Percentiles rank a stretch among this genome's conserved stretches.
These are phyloP conservation scores for Juncus effusus DNA, from an alignment of 176 grass and related monocot species.

Conservation along the genomic window DNA sequence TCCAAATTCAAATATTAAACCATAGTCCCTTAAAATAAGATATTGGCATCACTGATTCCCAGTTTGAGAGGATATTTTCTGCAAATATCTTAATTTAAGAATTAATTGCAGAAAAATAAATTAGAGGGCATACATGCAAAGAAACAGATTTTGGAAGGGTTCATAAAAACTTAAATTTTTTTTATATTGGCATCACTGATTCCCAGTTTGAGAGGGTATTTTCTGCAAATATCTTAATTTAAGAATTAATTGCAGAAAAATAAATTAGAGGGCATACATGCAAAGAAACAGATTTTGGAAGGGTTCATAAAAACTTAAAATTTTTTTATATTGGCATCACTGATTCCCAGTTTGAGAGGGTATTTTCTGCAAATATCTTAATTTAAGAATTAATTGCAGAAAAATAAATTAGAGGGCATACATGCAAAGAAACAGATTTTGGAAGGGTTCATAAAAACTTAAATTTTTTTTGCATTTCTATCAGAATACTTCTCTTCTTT, in stretches of 20 bases:
- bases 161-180: too few relatives aligned
- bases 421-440: not conserved
- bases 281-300: not conserved
- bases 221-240: not conserved
- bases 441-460: not conserved
- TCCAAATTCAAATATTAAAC: not conserved
- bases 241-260: not conserved
- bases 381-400: not conserved
- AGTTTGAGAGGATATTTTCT: not conserved
- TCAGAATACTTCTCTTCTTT: not conserved
- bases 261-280: not conserved
- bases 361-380: not conserved
- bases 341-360: not conserved
- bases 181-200: not conserved
- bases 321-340: not conserved
- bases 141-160: not conserved
- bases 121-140: not conserved
- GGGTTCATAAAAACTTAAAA: too few relatives aligned
- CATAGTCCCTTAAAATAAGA: not conserved
- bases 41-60: not conserved
- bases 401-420: not conserved
- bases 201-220: not conserved
- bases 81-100: not conserved
- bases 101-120: not conserved
- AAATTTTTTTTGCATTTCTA: not conserved